A percentile compares a stretch with the other conserved stretches of the same genome.
phyloP scores from a whole-genome alignment of 2,329 filamentous ascomycete species.

The Nemania serpens region DNA sequence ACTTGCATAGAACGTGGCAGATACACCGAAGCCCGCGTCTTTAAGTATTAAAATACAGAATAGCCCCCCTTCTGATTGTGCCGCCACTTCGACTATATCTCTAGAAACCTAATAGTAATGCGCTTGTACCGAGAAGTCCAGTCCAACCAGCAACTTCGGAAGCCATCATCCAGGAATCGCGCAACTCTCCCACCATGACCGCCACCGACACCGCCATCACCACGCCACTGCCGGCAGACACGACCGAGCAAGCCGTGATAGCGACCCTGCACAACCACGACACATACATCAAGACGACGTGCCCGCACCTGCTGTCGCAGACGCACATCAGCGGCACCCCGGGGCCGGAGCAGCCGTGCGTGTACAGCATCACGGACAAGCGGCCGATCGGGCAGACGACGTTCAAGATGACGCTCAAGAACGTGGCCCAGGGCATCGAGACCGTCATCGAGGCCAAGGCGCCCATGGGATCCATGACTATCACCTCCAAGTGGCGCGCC shows the following conservation, averaged over 20 bases:
- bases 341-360: slow-evolving; percentile 24
- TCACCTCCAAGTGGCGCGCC: slow-evolving; percentile 30
- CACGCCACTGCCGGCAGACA: slow-evolving; percentile 40
- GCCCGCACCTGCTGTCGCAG: slow-evolving; percentile 35
- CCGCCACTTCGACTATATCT: too few species aligned
- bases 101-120: too few species aligned
- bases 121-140: too few species aligned
- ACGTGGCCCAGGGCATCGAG: slow-evolving; percentile 35
- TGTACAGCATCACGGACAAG: slow-evolving; percentile 37
- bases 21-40: too few species aligned
- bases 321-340: slow-evolving; percentile 23
- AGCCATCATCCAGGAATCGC: too few species aligned
- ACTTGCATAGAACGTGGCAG: too few species aligned
- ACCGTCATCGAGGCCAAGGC: slow-evolving; percentile 34
- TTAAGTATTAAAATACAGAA: too few species aligned
- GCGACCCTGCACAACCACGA: slow-evolving; percentile 54
- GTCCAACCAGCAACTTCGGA: too few species aligned
- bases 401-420: slow-evolving; percentile 37
- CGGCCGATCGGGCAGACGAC: slow-evolving; percentile 48
- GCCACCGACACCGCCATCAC: slow-evolving; percentile 47
- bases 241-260: slow-evolving; percentile 31
- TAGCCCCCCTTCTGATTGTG: too few species aligned
- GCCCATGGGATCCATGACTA: slow-evolving; percentile 34
- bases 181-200: slow-evolving; percentile 25
- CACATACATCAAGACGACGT: slow-evolving; percentile 39